These are phyloP conservation scores for Fraxinus platypoda DNA, from an alignment of 305 asterid species.

Conservation along the genomic window DNA sequence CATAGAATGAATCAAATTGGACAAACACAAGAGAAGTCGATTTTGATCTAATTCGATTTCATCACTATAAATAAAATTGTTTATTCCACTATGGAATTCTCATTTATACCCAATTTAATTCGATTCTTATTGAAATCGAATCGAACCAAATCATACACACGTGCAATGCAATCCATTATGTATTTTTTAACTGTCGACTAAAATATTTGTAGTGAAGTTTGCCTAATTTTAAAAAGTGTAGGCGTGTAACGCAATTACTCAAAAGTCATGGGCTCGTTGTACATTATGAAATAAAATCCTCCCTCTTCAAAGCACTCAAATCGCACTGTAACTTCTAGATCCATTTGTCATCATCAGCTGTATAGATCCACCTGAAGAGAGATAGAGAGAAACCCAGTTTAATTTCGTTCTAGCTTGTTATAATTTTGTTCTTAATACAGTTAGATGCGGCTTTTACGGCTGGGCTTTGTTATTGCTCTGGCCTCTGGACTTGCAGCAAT, in stretches of 20 bases:
- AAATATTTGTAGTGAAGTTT: background rate
- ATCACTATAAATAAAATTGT: background rate
- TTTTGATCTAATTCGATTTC: background rate
- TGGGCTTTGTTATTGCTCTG: conserved; percentile 57
- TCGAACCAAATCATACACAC: background rate
- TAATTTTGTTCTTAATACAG: conserved; percentile 5
- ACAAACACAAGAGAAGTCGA: background rate
- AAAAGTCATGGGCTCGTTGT: background rate
- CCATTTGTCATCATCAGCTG: background rate
- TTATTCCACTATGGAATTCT: background rate
- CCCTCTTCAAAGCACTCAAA: background rate
- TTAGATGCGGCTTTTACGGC: conserved; percentile 69
- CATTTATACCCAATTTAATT: background rate
- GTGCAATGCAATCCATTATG: background rate
- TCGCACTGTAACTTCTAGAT: background rate
- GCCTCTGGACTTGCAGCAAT: conserved; percentile 76
- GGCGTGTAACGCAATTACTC: background rate
- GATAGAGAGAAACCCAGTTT: background rate
- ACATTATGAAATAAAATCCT: background rate
- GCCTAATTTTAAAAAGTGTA: background rate
- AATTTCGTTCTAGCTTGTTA: background rate
- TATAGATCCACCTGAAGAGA: background rate
- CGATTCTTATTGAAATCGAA: background rate
- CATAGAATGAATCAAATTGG: background rate
- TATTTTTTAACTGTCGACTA: background rate